Percentiles rank a stretch among this genome's conserved stretches.
Evolutionary conservation across 1,284 basidiomycete species (phyloP).

Genomic region (Flammula alnicola): DNA sequence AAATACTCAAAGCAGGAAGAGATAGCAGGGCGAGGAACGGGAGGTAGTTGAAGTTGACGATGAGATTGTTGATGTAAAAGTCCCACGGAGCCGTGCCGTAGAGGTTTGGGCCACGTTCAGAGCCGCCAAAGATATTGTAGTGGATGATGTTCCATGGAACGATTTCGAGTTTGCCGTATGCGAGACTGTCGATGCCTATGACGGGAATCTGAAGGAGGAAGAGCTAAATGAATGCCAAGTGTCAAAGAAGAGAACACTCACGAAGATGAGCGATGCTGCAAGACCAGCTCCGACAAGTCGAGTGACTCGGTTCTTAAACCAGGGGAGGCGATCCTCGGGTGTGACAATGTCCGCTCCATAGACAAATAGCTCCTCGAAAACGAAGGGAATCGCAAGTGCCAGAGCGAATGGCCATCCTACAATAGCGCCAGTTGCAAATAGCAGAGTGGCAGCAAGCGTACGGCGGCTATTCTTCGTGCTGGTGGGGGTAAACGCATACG

Average conservation of each 20-base stretch:
- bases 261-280: constrained; percentile 68
- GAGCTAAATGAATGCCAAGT: too few relatives aligned
- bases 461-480: constrained; percentile 57
- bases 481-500: constrained; percentile 77
- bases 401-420: constrained; percentile 97
- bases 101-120: constrained; percentile 83
- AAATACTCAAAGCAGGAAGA: constrained; percentile 81
- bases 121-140: constrained; percentile 91
- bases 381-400: constrained; percentile 86
- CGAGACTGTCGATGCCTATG: constrained; percentile 81
- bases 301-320: constrained; percentile 67
- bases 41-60: constrained; percentile 93
- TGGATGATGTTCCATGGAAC: constrained; percentile 93
- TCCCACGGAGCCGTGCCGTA: constrained; percentile 91
- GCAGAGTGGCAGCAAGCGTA: constrained; percentile 66
- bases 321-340: constrained; percentile 49
- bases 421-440: constrained; percentile 85
- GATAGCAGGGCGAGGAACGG: constrained; percentile 81
- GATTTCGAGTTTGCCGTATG: constrained; percentile 81
- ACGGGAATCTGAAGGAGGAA: too few relatives aligned
- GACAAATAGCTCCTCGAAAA: constrained; percentile 89
- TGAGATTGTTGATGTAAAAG: constrained; percentile 86
- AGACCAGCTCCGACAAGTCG: constrained; percentile 64
- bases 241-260: too few relatives aligned
- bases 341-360: constrained; percentile 75